Evolutionary conservation across 768 basidiomycete species (phyloP).

Genomic region (Mycena leptocephala): DNA sequence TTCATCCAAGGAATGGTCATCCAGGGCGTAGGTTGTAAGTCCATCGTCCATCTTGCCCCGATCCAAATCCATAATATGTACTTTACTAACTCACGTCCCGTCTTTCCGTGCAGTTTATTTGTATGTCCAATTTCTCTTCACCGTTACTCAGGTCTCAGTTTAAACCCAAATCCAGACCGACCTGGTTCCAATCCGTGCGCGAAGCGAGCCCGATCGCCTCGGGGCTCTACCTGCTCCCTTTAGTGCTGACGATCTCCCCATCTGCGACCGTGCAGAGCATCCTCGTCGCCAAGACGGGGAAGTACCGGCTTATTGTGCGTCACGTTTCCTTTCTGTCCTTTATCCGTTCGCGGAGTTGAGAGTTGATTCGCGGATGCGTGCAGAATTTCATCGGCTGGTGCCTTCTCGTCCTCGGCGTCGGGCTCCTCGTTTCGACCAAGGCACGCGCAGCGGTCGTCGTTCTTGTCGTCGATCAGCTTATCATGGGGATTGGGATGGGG

Average conservation of each 20-base stretch:
- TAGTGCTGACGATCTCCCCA: constrained; percentile 52
- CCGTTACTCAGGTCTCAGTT: neutral
- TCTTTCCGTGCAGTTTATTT: neutral
- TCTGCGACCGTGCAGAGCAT: constrained; percentile 55
- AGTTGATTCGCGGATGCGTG: neutral
- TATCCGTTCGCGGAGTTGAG: neutral
- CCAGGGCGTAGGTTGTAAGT: neutral
- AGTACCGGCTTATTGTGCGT: constrained; percentile 45
- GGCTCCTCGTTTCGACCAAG: constrained; percentile 50
- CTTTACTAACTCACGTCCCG: too few relatives aligned
- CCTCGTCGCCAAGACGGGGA: constrained; percentile 41
- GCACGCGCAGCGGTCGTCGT: constrained; percentile 42
- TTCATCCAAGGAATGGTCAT: constrained; percentile 9
- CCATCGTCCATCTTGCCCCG: too few relatives aligned
- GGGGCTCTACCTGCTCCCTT: constrained; percentile 53
- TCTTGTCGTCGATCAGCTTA: constrained; percentile 42
- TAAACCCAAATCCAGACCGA: constrained; percentile 10
- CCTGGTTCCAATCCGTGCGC: constrained; percentile 57
- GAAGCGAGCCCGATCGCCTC: constrained; percentile 51
- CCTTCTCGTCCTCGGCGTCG: constrained; percentile 50
- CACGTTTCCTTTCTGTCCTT: too few relatives aligned
- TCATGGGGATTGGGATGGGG: constrained; percentile 48
- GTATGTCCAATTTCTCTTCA: neutral
- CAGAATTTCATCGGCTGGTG: constrained; percentile 42
- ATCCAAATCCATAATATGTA: too few relatives aligned